Conservation (phyloP, 208 protist species). For the Strigomonas galati region DNA sequence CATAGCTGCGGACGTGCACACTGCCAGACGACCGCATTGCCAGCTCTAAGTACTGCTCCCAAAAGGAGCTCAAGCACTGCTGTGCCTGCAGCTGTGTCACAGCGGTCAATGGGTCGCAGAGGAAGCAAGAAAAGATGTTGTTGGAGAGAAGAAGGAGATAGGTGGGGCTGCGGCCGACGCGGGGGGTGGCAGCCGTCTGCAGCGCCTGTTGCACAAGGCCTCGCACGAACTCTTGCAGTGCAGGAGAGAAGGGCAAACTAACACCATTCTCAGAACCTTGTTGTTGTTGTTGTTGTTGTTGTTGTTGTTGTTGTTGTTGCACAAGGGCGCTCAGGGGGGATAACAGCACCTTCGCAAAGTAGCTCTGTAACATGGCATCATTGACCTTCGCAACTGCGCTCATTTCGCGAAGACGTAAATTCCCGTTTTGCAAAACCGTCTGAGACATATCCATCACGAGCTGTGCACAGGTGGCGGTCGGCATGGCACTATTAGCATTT, state of each 20-base stretch:
- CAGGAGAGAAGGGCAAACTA: not conserved
- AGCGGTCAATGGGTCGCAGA: slow-evolving; percentile 37
- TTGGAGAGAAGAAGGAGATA: slow-evolving; percentile 67
- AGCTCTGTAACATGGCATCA: slow-evolving; percentile 66
- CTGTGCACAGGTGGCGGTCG: slow-evolving; percentile 57
- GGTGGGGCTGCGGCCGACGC: slow-evolving; percentile 32
- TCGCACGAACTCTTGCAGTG: slow-evolving; percentile 25
- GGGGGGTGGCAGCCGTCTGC: slow-evolving; percentile 24
- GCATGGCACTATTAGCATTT: slow-evolving; percentile 29
- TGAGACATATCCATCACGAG: slow-evolving; percentile 69
- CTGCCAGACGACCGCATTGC: slow-evolving; percentile 19
- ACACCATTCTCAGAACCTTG: too few relatives aligned
- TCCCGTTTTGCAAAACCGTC: slow-evolving; percentile 32
- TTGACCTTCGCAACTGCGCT: slow-evolving; percentile 64
- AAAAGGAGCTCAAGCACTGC: slow-evolving; percentile 34
- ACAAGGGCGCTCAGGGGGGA: not conserved
- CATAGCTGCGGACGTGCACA: slow-evolving; percentile 56
- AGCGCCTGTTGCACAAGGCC: slow-evolving; percentile 38
- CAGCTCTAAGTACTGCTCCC: slow-evolving; percentile 53
- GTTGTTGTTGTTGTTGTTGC: too few relatives aligned
- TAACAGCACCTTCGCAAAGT: slow-evolving; percentile 31
- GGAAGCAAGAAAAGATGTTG: slow-evolving; percentile 54
- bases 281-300: too few relatives aligned
- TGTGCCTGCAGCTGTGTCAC: slow-evolving; percentile 32
- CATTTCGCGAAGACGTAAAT: slow-evolving; percentile 50